Conservation (phyloP, 2,329 filamentous ascomycete species). For the Aspergillus pseudoglaucus region DNA sequence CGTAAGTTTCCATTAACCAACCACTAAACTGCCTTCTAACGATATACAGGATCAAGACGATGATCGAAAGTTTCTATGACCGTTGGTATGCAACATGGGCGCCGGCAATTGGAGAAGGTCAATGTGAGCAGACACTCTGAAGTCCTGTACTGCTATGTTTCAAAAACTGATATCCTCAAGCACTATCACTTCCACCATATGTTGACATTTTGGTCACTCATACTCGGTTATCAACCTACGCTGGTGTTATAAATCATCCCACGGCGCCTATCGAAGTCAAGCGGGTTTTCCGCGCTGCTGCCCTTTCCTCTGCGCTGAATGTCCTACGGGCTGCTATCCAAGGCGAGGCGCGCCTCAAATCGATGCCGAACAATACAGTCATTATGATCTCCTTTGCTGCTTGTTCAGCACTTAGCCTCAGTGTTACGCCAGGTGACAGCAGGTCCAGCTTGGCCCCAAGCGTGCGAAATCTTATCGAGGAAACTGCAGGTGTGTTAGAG, state of each 20-base stretch:
- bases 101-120: constrained; percentile 49
- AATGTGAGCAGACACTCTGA: constrained; percentile 34
- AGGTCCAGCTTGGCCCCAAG: constrained; percentile 55
- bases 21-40: constrained; percentile 6
- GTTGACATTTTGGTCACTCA: constrained; percentile 69
- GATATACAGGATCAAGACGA: constrained; percentile 44
- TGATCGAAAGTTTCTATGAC: constrained; percentile 61
- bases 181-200: constrained; percentile 55
- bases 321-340: constrained; percentile 68
- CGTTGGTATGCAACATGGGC: constrained; percentile 61
- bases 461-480: constrained; percentile 58
- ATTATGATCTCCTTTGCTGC: constrained; percentile 74
- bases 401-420: constrained; percentile 61
- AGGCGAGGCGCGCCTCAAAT: constrained; percentile 61
- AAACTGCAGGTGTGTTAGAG: constrained; percentile 62
- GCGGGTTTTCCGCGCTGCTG: constrained; percentile 65
- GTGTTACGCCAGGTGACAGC: constrained; percentile 51
- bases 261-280: constrained; percentile 65
- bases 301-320: constrained; percentile 65
- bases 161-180: constrained; percentile 36
- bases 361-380: constrained; percentile 72
- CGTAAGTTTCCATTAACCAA: constrained; percentile 16
- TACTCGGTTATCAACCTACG: constrained; percentile 67
- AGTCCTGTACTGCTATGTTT: constrained; percentile 10
- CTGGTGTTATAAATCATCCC: constrained; percentile 67